Conservation (phyloP, 345 rosid species). For the Lenwebbia sp. region DNA sequence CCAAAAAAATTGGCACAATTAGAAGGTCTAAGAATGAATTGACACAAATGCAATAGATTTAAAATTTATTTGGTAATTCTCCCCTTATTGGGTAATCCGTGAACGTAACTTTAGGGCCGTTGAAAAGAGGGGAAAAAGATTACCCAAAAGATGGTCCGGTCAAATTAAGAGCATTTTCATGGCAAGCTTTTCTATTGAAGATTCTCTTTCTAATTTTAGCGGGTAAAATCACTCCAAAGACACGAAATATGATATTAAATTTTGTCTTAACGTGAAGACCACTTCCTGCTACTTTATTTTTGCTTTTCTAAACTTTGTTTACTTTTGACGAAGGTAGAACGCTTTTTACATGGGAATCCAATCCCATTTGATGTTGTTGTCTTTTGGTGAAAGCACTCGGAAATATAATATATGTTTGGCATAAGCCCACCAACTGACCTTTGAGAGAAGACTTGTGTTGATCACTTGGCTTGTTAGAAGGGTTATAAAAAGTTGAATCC, state of each 20-base stretch:
- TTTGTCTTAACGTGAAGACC: not conserved
- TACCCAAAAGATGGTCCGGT: not conserved
- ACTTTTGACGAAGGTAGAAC: not conserved
- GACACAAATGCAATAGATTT: too few species aligned
- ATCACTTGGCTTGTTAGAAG: not conserved
- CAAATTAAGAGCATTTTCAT: too few species aligned
- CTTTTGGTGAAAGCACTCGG: not conserved
- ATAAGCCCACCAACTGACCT: not conserved
- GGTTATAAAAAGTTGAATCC: not conserved
- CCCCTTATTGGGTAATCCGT: too few species aligned
- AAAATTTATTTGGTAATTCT: too few species aligned
- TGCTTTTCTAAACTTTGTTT: not conserved
- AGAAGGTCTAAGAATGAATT: too few species aligned
- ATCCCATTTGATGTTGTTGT: not conserved
- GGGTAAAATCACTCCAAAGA: too few species aligned
- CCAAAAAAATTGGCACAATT: too few species aligned
- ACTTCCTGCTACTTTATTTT: not conserved
- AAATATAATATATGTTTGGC: not conserved
- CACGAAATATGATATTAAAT: too few species aligned
- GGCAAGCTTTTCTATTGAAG: too few species aligned
- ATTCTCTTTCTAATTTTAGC: too few species aligned
- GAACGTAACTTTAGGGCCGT: slow-evolving; percentile 14
- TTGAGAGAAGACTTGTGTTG: not conserved
- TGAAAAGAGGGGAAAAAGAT: slow-evolving; percentile 2
- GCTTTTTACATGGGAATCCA: not conserved